Percentiles rank a stretch among this genome's conserved stretches.
These are phyloP conservation scores for Colletotrichum costaricense DNA, from an alignment of 2,329 filamentous ascomycete species.

Conservation along the genomic window DNA sequence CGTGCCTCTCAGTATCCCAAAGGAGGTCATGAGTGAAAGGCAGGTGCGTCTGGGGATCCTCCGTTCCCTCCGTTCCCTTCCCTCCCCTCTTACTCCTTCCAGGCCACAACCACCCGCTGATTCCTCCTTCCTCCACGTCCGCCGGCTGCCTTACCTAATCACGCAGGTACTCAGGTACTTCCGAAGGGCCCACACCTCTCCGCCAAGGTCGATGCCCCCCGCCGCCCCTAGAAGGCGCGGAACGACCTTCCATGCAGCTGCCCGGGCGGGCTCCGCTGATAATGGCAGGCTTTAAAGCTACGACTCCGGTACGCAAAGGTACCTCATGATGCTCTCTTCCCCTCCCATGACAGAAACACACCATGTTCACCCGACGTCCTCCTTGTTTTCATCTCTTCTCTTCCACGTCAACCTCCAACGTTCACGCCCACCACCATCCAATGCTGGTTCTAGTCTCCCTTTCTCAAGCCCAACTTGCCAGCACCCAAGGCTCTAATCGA, in stretches of 20 bases:
- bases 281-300: conserved; percentile 1
- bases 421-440: background rate
- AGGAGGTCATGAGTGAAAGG: background rate
- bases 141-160: background rate
- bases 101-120: background rate
- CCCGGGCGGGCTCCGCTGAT: conserved; percentile 30
- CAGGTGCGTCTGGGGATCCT: background rate
- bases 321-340: background rate
- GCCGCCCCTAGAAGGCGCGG: conserved; percentile 29
- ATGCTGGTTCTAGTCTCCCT: background rate
- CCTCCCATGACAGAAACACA: background rate
- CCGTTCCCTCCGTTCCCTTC: background rate
- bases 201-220: conserved; percentile 24
- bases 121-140: background rate
- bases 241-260: conserved; percentile 34
- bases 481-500: conserved; percentile 16
- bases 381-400: background rate
- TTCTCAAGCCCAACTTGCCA: background rate
- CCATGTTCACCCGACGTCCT: conserved; percentile 5
- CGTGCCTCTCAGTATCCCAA: too few species aligned
- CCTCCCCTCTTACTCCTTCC: background rate
- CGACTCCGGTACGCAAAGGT: conserved; percentile 8
- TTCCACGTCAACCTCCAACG: background rate
- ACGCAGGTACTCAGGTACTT: background rate
- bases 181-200: background rate